Evolutionary conservation across 2,329 filamentous ascomycete genomes (phyloP).

Genomic region (Thermomyces lanuginosus): DNA sequence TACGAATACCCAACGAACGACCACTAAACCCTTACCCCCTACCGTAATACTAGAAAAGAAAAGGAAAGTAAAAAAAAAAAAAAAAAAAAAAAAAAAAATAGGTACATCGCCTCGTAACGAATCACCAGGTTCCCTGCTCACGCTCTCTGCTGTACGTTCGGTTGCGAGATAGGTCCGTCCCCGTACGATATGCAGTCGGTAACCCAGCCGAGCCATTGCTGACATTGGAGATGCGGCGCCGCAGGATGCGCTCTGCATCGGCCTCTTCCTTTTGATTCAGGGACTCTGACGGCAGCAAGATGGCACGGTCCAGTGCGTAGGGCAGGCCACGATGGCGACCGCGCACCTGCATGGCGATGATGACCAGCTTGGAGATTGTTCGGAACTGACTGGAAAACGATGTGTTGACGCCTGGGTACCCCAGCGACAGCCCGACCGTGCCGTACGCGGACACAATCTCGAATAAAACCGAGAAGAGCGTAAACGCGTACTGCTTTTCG

Average conservation of each 20-base stretch:
- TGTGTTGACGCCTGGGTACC: slow-evolving; percentile 58
- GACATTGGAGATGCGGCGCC: slow-evolving; percentile 21
- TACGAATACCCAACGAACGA: too few relatives aligned
- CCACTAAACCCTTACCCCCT: too few relatives aligned
- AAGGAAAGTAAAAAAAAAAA: too few relatives aligned
- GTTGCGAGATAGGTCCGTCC: too few relatives aligned
- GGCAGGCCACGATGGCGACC: slow-evolving; percentile 49
- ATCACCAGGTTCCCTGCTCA: too few relatives aligned
- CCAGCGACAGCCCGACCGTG: slow-evolving; percentile 80
- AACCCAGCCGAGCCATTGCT: slow-evolving; percentile 13
- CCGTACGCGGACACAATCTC: slow-evolving; percentile 85
- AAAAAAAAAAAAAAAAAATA: too few relatives aligned
- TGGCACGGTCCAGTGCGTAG: slow-evolving; percentile 53
- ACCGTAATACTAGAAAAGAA: too few relatives aligned
- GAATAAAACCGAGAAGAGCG: slow-evolving; percentile 57
- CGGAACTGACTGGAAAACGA: slow-evolving; percentile 73
- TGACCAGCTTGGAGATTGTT: slow-evolving; percentile 48
- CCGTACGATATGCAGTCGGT: too few relatives aligned
- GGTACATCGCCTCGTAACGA: too few relatives aligned
- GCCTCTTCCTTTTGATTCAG: slow-evolving; percentile 43
- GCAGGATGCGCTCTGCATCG: slow-evolving; percentile 32
- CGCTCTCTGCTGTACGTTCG: too few relatives aligned
- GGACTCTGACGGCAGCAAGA: slow-evolving; percentile 50
- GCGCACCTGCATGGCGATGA: slow-evolving; percentile 51
- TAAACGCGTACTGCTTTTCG: slow-evolving; percentile 39